Conservation (phyloP, 2,329 filamentous ascomycete genomes). For the Diaporthe vaccinii region DNA sequence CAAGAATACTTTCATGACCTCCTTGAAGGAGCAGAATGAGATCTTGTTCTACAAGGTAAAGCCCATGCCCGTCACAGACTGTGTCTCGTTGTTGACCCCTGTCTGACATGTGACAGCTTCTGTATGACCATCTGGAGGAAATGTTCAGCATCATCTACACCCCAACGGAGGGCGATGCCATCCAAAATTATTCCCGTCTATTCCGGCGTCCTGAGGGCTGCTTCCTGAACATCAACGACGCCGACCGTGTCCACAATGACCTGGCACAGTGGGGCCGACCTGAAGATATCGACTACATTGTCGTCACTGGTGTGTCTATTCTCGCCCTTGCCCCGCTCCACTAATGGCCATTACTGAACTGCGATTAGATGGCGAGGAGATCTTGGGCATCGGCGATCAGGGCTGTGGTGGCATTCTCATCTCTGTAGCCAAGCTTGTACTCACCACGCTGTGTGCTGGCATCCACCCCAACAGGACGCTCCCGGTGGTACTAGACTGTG, state of each 20-base stretch:
- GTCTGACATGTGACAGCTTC: slow-evolving; percentile 62
- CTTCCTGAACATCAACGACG: slow-evolving; percentile 81
- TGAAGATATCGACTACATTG: slow-evolving; percentile 89
- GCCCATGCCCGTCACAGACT: background rate
- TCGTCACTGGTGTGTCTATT: slow-evolving; percentile 76
- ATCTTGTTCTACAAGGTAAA: slow-evolving; percentile 82
- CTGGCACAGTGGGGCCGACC: slow-evolving; percentile 76
- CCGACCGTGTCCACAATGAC: slow-evolving; percentile 74
- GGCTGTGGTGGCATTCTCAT: slow-evolving; percentile 89
- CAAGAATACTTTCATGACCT: slow-evolving; percentile 91
- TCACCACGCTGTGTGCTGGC: slow-evolving; percentile 89
- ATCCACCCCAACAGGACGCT: slow-evolving; percentile 84
- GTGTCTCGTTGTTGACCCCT: rapidly evolving
- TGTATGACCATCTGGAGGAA: slow-evolving; percentile 83
- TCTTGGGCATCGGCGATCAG: slow-evolving; percentile 90
- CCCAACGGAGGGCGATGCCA: slow-evolving; percentile 90
- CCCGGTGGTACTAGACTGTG: slow-evolving; percentile 87
- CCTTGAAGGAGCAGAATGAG: slow-evolving; percentile 87
- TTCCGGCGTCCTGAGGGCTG: slow-evolving; percentile 86
- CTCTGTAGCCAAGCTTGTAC: slow-evolving; percentile 83
- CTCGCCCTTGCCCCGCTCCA: background rate
- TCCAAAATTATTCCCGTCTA: slow-evolving; percentile 83
- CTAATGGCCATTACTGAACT: background rate
- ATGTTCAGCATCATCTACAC: slow-evolving; percentile 96
- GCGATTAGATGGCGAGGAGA: slow-evolving; percentile 71